Percentiles rank a stretch among this genome's conserved stretches.
phyloP scores from a whole-genome alignment of 2,329 filamentous ascomycete genomes.

The Aaosphaeria pasadenensis region DNA sequence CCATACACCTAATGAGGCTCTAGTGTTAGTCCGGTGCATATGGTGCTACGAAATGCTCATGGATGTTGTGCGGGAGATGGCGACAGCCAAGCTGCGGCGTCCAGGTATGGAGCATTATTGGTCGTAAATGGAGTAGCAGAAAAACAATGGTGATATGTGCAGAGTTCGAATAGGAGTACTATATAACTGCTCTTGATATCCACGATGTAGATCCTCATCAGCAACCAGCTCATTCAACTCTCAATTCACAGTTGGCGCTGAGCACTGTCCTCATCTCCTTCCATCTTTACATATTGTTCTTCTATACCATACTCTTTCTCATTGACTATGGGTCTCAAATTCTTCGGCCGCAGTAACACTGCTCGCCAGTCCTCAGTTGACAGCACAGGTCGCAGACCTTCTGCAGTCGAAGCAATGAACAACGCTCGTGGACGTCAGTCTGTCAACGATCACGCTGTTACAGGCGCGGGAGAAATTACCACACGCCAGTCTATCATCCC shows the following conservation, averaged over 20 bases:
- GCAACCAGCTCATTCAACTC: no score
- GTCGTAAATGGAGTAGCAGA: background rate
- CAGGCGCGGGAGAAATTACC: constrained; percentile 40
- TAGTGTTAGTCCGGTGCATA: background rate
- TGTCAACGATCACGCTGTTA: constrained; percentile 19
- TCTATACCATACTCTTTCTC: background rate
- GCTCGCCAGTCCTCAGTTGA: constrained; percentile 4
- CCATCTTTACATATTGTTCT: background rate
- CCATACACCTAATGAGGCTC: background rate
- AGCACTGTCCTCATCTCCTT: background rate
- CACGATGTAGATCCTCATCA: background rate
- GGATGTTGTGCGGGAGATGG: background rate
- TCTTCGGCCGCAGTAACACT: constrained; percentile 7
- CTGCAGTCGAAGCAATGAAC: constrained; percentile 16
- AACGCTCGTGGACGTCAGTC: constrained; percentile 11
- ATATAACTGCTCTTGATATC: background rate
- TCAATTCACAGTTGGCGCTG: no score
- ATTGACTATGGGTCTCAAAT: constrained; percentile 6
- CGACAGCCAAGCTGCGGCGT: background rate
- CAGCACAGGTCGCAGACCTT: constrained; percentile 10
- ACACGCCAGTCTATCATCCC: constrained; percentile 64
- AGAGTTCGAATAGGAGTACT: background rate
- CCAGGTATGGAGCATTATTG: background rate
- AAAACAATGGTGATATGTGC: background rate
- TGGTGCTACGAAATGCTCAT: background rate